Base-by-base conservation (phyloP, 805 yeast genomes). In the Kuraishia cidri region DNA sequence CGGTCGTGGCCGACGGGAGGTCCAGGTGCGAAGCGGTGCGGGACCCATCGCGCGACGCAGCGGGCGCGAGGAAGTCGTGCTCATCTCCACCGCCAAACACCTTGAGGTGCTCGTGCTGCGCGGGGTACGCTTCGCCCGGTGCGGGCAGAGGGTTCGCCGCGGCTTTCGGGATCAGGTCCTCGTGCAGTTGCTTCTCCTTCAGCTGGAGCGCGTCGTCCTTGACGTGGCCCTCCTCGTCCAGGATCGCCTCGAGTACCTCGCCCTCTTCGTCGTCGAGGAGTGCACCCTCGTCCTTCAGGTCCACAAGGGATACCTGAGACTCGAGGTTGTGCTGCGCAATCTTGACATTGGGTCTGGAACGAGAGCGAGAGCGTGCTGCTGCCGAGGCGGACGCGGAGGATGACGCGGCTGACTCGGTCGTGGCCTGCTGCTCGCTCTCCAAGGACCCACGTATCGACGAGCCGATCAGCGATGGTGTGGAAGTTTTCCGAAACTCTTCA, bases 181-280 rank as follows among this genome's bases (percentile, higher is more conserved):
- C 33, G 6, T 13, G 4, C 8, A 29, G 12, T 11, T 33, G 33
- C 6, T 21, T 21, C 22, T 33, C 37, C 26, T 40, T 41, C 30
- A 44, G 50, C 37, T 54, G 64, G 39, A 61, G 51, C 16, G 66
- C 70, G 30, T 62, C 67, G n/a, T 58, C 59, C 43, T 66, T 74
- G 30, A 75, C 58, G 31, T 66, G 61, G 2, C 82, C 84, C 30
- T 62, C 59, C 9, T 61, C 60, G 43, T 75, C 80, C 45, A 76
- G 52, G 30, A 72, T 59, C 14, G 58, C 52, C 17, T 66, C 76
- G 42, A 75, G 65, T 39, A 64, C 69, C 42, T 66, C 77, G 38
- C 66, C 73, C 39, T 70, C 78, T 34, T 74, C 80, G 31, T 70
- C 79, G 39, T 69, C 71, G 43, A 74, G 49, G 5, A 76, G 53